Base-by-base conservation (phyloP, 1,284 basidiomycete species). In the Cutaneotrichosporon sp. region DNA sequence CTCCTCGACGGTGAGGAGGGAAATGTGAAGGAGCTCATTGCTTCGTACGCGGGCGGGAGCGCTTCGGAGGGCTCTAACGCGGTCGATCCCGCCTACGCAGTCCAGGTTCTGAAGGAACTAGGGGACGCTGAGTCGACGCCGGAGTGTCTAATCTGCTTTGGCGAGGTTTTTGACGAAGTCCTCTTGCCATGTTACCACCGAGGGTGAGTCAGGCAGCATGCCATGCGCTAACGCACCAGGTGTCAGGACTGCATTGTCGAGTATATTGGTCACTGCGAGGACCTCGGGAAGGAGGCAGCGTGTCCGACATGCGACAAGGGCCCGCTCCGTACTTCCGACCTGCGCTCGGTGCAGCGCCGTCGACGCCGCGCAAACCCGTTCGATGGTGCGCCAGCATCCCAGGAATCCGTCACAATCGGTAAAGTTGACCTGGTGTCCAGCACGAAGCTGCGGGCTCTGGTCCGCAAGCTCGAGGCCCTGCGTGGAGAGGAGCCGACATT, bases 351-450 rank as follows among this genome's bases (percentile, higher is more conserved):
- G 10, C 66, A 68, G 52, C 69, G 67, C 3, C 58, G 65, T 14
- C 52, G 49, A 72, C 80, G 61, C 57, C 74, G 43, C 65, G 77
- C 34, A 67, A 72, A 74, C 46, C 32, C 32, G 16, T 45, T 47
- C 3, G 47, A 46, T 0, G 49, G 27, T 1, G 12, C 44, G 31
- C 67, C 66, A 3, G 46, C 56, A 1, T 45, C 44, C 5, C 51
- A 60, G 31, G 62, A 62, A 10, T 56, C 55, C 14, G 78, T 56
- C 72, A 82, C 33, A 69, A 75, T 93, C 43, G 80, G 86, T 17
- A 82, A 83, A 56, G 92, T 92, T 64, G 83, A 91, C 68, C 87
- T 94, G 65, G 82, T 83, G 35, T 86, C 87, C 3, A 92, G 89
- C 12, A 94, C 92, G 0, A 97, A 74, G 54, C 55, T 75, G 8